Base-by-base conservation (phyloP, 306 rosid species). In the Alnus glutinosa region DNA sequence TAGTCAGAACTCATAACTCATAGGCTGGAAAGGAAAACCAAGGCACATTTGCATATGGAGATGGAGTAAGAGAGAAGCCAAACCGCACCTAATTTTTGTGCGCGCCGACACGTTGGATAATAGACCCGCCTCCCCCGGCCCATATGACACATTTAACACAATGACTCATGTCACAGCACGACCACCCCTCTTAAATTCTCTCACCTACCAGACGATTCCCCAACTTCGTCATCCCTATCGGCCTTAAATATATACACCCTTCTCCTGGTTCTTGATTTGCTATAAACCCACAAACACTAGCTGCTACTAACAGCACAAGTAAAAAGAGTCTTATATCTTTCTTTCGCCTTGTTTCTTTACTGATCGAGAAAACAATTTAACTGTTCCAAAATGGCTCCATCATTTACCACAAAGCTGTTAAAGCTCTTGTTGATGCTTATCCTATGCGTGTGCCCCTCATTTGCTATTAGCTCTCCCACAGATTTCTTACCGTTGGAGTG, bases 131-230 rank as follows among this genome's bases (percentile, higher is more conserved):
- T n/a, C 36, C 16, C 58, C 30, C 23, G 11, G 10, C 51, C 11
- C 44, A 50, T 19, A 57, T 3, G 64, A 34, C 64, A 70, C 77
- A 47, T 32, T 79, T 18, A 39, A 58, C 66, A 32, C 39, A n/a
- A 50, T 34, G 57, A 48, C 55, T 37, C 49, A 42, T 58, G 7
- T 64, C 28, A 2, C 23, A n/a, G 11, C 55, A 44, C 39, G 8
- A 23, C 12, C 67, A 8, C 69, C 78, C 83, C 71, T 75, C 89
- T 85, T 89, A 80, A 91, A 89, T 85, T 86, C 88, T 78, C 90
- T 77, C 73, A 93, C 89, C 98, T 83, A 79, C 88, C 62, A 71
- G 0, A 85, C 34, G 75, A 79, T 89, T 74, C 61, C 75, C 80
- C 18, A 54, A 9, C n/a, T 74, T 80, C 52, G 18, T 69, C 67